Conservation (phyloP, 225 moss, liverwort and hornwort species). For the Physcomitrellopsis africana region DNA sequence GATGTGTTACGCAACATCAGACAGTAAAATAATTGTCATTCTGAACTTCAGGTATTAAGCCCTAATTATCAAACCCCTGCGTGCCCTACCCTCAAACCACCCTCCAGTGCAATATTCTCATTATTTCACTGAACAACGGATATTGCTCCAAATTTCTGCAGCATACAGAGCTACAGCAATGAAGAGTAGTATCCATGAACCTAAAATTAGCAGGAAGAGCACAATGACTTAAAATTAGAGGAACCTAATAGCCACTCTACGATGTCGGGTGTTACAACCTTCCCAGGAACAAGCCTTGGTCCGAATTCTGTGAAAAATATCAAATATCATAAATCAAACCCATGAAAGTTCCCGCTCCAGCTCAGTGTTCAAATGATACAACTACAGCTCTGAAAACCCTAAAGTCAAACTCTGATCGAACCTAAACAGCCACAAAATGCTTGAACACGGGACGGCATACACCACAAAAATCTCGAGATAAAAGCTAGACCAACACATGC, state of each 20-base stretch:
- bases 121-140: background rate
- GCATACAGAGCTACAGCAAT: conserved; percentile 1
- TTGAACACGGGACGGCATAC: background rate
- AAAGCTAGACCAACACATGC: background rate
- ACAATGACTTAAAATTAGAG: background rate
- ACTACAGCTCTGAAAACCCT: background rate
- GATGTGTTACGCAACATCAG: background rate
- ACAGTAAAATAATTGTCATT: background rate
- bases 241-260: background rate
- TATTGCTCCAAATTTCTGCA: conserved; percentile 9
- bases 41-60: background rate
- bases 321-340: background rate
- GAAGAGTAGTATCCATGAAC: background rate
- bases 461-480: background rate
- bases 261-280: background rate
- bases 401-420: background rate
- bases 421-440: background rate
- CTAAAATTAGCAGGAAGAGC: background rate
- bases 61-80: conserved; percentile 13
- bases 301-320: background rate
- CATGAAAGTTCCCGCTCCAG: background rate
- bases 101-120: background rate
- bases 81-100: background rate
- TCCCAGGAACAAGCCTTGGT: background rate
- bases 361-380: background rate